Evolutionary conservation across 139 green algal species (phyloP), one percentile per base, ranked within the genome.

Genomic region (Chlamydomonas applanata): DNA sequence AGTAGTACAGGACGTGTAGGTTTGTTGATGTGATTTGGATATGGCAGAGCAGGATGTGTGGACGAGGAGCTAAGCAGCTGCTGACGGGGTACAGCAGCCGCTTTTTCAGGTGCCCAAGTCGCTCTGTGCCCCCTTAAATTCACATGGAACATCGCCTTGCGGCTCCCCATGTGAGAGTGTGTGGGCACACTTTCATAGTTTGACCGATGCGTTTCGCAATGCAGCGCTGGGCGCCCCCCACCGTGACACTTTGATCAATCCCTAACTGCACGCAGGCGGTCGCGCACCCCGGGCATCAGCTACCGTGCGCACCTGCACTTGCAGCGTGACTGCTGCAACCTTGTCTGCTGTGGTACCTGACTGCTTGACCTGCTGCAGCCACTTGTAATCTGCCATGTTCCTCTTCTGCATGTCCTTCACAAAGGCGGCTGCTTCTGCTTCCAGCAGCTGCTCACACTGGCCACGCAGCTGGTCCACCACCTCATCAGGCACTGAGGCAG

Each of bases 261-360:
- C n/a, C n/a, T n/a, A n/a, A n/a, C n/a, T n/a, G n/a, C n/a, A n/a
- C n/a, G n/a, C n/a, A n/a, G n/a, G n/a, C n/a, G n/a, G n/a, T n/a
- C n/a, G n/a, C 29, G 54, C 17, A 63, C 54, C 25, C 5, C 17
- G 22, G 5, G 29, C 54, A n/a, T n/a, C n/a, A n/a, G n/a, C n/a
- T n/a, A n/a, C n/a, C n/a, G n/a, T n/a, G n/a, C 85, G 59, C 69
- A 89, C 83, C 82, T 90, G 83, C 5, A 98, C 71, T 60, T 96
- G 75, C 49, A 98, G 82, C 16, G 95, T 90, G 73, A 92, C 82
- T 4, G 95, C 95, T 2, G 95, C 95, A 24, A 98, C 88, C 66
- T 85, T 89, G 77, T 95, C 92, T 0, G 83, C 67, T 0, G 83
- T 93, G 2, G 92, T 97, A 53, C 90, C 94, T 3, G 73, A 75